Conservation (phyloP, 331 rosid genomes). For the Pyracantha coccinea region DNA sequence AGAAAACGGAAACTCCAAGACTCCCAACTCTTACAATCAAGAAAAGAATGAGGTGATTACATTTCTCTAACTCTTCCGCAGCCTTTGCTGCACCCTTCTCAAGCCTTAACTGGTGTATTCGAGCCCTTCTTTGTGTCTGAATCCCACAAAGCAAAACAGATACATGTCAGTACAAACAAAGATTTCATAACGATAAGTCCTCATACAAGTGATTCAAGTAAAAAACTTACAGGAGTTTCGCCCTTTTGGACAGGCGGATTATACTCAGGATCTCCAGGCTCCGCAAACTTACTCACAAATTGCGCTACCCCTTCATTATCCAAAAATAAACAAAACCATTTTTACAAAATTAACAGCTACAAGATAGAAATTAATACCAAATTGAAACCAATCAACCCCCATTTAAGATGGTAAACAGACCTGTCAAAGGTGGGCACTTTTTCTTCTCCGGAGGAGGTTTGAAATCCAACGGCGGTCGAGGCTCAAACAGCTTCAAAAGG, state of each 20-base stretch:
- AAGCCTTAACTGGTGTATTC: conserved; percentile 72
- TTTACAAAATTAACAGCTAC: background rate
- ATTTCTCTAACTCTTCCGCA: conserved; percentile 91
- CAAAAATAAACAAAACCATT: background rate
- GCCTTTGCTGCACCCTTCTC: conserved; percentile 95
- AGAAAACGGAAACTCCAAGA: background rate
- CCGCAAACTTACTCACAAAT: conserved; percentile 65
- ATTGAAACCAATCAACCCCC: background rate
- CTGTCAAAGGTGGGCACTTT: conserved; percentile 83
- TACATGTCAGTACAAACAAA: background rate
- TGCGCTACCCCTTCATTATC: conserved; percentile 85
- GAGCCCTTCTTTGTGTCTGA: conserved; percentile 74
- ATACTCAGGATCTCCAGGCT: conserved; percentile 48
- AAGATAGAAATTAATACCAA: background rate
- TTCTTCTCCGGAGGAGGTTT: conserved; percentile 99
- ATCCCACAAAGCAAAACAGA: conserved; percentile 2
- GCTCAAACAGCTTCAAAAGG: conserved; percentile 90
- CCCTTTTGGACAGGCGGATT: conserved; percentile 48
- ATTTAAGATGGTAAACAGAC: conserved; percentile 15
- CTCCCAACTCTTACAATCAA: background rate
- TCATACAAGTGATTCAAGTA: background rate
- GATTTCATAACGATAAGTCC: background rate
- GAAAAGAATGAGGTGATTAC: conserved; percentile 34
- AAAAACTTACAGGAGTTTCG: conserved; percentile 76
- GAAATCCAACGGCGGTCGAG: conserved; percentile 82